Conservation (phyloP, 2,329 filamentous ascomycete species). For the Zalaria sp. region DNA sequence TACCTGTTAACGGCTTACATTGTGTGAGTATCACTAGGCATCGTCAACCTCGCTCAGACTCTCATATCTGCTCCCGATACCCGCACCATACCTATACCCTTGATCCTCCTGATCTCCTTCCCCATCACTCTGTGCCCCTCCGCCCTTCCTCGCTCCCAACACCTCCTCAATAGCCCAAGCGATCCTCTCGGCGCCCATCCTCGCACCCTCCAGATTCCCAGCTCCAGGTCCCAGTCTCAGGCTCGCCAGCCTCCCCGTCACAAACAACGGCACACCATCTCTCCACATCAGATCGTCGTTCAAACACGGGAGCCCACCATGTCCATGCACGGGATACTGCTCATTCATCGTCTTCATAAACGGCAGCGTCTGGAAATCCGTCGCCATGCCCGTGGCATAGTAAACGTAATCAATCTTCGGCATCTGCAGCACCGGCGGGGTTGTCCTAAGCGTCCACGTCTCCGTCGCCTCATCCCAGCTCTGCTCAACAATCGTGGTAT, state of each 20-base stretch:
- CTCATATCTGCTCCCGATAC: conserved; percentile 28
- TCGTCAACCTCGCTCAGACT: conserved; percentile 9
- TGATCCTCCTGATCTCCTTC: conserved; percentile 11
- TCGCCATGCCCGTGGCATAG: conserved; percentile 59
- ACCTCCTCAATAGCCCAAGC: conserved; percentile 55
- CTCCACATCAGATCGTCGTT: conserved; percentile 67
- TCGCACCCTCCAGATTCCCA: conserved; percentile 59
- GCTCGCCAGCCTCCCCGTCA: conserved; percentile 53
- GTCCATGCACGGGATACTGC: conserved; percentile 46
- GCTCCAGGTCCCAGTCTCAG: conserved; percentile 58
- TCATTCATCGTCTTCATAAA: conserved; percentile 45
- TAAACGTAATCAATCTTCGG: conserved; percentile 52
- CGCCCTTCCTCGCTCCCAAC: conserved; percentile 17
- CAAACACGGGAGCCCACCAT: conserved; percentile 56
- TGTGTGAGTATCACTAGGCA: too few relatives aligned
- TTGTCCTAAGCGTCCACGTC: conserved; percentile 39
- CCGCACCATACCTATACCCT: conserved; percentile 20
- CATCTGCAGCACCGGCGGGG: conserved; percentile 37
- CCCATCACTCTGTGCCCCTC: conserved; percentile 11
- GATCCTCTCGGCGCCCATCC: conserved; percentile 58
- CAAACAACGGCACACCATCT: conserved; percentile 57
- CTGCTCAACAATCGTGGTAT: conserved; percentile 41
- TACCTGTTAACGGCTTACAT: too few relatives aligned
- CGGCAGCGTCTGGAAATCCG: conserved; percentile 46
- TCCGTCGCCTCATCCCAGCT: conserved; percentile 33